phyloP scores from a whole-genome alignment of 1,139 yeast species.

The Yamadazyma dendronema region DNA sequence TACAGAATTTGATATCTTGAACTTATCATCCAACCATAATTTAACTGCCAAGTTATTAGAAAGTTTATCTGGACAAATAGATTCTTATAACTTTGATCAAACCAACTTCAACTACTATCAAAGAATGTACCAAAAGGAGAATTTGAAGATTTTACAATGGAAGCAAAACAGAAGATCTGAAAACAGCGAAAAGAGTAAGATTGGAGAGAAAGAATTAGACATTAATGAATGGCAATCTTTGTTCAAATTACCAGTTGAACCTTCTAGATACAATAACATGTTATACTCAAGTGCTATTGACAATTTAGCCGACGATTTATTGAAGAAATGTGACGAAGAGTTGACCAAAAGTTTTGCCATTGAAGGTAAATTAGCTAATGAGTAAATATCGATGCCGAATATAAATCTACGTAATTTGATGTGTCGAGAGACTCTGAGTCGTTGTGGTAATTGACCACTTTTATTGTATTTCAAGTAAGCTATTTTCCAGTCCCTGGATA shows the following conservation, averaged over 20 bases:
- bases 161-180: conserved; percentile 68
- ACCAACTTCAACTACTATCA: conserved; percentile 82
- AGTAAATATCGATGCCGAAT: conserved; percentile 5
- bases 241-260: conserved; percentile 72
- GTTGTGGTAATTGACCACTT: neutral
- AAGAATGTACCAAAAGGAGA: conserved; percentile 72
- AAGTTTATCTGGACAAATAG: conserved; percentile 70
- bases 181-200: conserved; percentile 57
- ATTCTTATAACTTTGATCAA: conserved; percentile 77
- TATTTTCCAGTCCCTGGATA: too few species aligned
- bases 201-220: conserved; percentile 56
- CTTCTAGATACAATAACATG: conserved; percentile 73
- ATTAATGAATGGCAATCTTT: conserved; percentile 66
- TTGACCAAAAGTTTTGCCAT: conserved; percentile 61
- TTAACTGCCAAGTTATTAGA: conserved; percentile 57
- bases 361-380: conserved; percentile 42
- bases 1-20: conserved; percentile 39
- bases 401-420: neutral
- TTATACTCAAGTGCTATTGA: conserved; percentile 69
- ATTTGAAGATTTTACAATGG: conserved; percentile 72
- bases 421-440: too few species aligned
- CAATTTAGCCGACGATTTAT: conserved; percentile 63
- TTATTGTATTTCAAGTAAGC: too few species aligned
- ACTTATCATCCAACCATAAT: conserved; percentile 44
- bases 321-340: conserved; percentile 63